phyloP scores from a whole-genome alignment of 495 filamentous ascomycete species.

The Daldinia vernicosa region DNA sequence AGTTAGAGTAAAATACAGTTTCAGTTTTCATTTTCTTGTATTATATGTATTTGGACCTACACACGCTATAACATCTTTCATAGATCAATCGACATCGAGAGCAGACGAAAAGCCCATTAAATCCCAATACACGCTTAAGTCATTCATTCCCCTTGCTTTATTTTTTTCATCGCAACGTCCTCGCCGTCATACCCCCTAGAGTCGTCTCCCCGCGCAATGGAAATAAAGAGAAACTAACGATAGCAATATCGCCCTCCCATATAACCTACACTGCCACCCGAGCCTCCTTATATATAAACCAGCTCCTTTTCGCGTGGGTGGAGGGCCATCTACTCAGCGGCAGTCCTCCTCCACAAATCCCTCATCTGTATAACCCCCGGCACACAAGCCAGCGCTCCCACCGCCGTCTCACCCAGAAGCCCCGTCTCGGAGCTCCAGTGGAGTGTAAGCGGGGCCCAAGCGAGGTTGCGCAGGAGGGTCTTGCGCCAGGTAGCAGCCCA shows the following conservation, averaged over 20 bases:
- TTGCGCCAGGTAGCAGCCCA: conserved; percentile 57
- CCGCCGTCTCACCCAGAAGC: conserved; percentile 62
- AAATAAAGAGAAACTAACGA: neutral
- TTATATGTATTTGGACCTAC: conserved; percentile 10
- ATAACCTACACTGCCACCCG: neutral
- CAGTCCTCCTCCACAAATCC: conserved; percentile 67
- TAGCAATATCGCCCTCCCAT: neutral
- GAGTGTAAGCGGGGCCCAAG: conserved; percentile 68
- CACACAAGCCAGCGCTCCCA: conserved; percentile 72
- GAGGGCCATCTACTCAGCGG: conserved; percentile 23
- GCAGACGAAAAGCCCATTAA: neutral
- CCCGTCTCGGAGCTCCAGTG: conserved; percentile 86
- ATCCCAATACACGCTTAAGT: neutral
- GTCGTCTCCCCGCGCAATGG: neutral
- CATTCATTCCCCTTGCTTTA: neutral
- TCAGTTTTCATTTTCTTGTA: neutral
- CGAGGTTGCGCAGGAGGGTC: conserved; percentile 58
- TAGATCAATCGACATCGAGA: conserved; percentile 4
- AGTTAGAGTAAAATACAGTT: neutral
- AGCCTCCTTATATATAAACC: neutral
- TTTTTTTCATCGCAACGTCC: neutral
- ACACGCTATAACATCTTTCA: conserved; percentile 9
- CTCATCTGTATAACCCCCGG: conserved; percentile 73
- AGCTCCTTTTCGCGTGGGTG: neutral
- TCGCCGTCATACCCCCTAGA: neutral